Base-by-base conservation (phyloP, 192 early-diverging fungal species). In the Allomyces javanicus region DNA sequence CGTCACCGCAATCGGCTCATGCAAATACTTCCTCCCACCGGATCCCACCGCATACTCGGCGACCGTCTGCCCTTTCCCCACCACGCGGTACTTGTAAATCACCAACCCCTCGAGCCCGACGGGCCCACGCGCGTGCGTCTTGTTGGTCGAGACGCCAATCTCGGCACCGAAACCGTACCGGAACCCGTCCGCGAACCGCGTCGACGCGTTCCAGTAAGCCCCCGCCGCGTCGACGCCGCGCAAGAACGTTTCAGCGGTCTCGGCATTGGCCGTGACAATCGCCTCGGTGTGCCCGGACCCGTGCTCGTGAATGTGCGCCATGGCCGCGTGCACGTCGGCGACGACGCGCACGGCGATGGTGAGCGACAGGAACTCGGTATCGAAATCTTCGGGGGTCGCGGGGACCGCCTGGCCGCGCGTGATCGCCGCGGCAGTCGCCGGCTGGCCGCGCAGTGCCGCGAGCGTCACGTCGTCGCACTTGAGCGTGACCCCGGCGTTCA, bases 91-190 rank as follows among this genome's bases (percentile, higher is more conserved):
- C 76, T 96, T 98, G 86, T 98, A 98, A 66, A 96, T 96, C n/a
- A 94, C 86, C 62, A 99, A 74, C 10, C 96, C 94, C 77, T 97
- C 94, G 62, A 99, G 76, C 0, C 96, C 96, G 5, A 96, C 96
- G 1, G 96, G 96, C 4, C 96, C 96, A 64, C 96, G 84, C 11
- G 96, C 96, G 72, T 99, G 96, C 1, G 94, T 97, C 76, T 99
- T 99, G 81, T 99, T 99, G 65, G 96, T 99, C 70, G 88, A 91
- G 26, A 89, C 91, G 25, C 96, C 96, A 67, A 98, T 92, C 75
- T 98, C 96, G 0, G 96, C 88, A 27, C 96, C 96, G 78, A 98
- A 98, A 21, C 96, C 96, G 76, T 94, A 96, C 65, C 94, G 83
- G 85, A 98, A 98, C 9, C 96, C 96, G 73, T 98, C 96, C 43